Evolutionary conservation across 306 rosid genomes (phyloP).

Genomic region (Arachis hypogaea): DNA sequence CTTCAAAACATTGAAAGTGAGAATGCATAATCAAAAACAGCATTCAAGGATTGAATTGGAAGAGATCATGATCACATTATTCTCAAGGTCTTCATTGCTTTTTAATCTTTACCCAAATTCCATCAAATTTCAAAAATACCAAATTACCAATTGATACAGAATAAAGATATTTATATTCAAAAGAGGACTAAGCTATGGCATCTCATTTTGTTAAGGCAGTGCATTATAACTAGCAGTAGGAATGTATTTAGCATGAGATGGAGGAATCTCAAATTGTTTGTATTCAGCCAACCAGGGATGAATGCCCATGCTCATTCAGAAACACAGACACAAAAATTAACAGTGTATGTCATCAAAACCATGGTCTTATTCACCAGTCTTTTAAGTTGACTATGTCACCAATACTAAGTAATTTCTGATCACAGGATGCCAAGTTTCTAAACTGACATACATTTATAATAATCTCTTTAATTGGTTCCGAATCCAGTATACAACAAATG

Average conservation of each 20-base stretch:
- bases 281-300: not conserved
- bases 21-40: not conserved
- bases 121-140: too few relatives aligned
- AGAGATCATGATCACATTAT: not conserved
- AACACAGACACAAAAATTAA: not conserved
- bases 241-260: constrained; percentile 11
- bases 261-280: constrained; percentile 9
- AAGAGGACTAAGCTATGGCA: not conserved
- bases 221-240: constrained; percentile 19
- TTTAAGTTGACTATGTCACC: not conserved
- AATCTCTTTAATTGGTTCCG: not conserved
- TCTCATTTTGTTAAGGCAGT: constrained; percentile 3
- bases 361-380: not conserved
- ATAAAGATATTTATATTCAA: too few relatives aligned
- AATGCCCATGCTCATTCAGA: not conserved
- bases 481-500: constrained; percentile 2
- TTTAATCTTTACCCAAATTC: not conserved
- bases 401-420: too few relatives aligned
- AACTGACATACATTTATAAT: not conserved
- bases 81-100: constrained; percentile 5
- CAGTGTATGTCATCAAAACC: not conserved
- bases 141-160: too few relatives aligned
- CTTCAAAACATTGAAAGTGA: constrained; percentile 4
- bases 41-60: not conserved
- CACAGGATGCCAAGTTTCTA: too few relatives aligned